Evolutionary conservation across 2,329 filamentous ascomycete genomes (phyloP).

Genomic region (Pestalotiopsis fici): DNA sequence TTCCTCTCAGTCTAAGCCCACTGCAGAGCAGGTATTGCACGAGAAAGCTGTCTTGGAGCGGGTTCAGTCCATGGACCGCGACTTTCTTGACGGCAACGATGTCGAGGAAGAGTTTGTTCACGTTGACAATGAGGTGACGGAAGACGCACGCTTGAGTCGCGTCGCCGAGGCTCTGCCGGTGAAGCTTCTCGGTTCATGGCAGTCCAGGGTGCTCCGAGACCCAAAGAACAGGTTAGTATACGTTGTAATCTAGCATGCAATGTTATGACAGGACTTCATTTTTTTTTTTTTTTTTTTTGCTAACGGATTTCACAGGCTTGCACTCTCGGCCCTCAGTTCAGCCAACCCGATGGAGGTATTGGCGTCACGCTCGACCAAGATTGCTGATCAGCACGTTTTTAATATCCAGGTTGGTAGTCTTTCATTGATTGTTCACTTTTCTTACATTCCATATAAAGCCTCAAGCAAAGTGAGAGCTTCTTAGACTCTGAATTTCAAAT

Average conservation of each 20-base stretch:
- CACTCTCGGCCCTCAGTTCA: constrained; percentile 70
- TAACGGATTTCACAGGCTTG: constrained; percentile 55
- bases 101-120: constrained; percentile 50
- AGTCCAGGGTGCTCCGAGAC: constrained; percentile 62
- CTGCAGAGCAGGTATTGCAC: constrained; percentile 25
- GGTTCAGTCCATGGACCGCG: constrained; percentile 43
- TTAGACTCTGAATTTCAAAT: no score
- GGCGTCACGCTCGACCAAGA: constrained; percentile 60
- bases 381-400: constrained; percentile 77
- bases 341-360: constrained; percentile 69
- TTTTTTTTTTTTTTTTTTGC: no score
- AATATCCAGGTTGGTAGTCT: constrained; percentile 58
- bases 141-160: constrained; percentile 19
- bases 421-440: neutral
- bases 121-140: constrained; percentile 44
- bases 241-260: neutral
- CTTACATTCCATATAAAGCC: neutral
- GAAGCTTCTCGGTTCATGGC: constrained; percentile 56
- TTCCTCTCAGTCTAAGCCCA: constrained; percentile 41
- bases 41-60: constrained; percentile 48
- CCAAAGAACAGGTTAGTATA: constrained; percentile 61
- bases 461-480: no score
- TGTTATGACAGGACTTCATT: neutral
- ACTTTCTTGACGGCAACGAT: constrained; percentile 24
- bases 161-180: constrained; percentile 51